These are phyloP conservation scores for Chalciporus piperatus DNA, from an alignment of 768 basidiomycete species.

Conservation along the genomic window DNA sequence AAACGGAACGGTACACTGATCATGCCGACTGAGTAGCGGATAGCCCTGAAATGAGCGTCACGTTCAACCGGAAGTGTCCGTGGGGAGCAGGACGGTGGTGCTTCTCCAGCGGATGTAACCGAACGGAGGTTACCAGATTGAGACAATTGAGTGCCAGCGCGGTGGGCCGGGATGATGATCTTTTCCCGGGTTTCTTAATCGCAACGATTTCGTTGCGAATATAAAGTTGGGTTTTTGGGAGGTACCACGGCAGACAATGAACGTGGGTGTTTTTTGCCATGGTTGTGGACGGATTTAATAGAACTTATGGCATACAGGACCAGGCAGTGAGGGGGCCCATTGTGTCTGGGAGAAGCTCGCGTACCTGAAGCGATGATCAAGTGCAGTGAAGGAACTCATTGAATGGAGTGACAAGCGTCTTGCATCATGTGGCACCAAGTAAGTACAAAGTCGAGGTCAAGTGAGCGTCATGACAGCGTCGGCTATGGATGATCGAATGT, in stretches of 20 bases:
- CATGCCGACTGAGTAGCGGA: conserved; percentile 1
- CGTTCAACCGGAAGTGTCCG: conserved; percentile 21
- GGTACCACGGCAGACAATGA: not conserved
- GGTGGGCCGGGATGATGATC: conserved; percentile 6
- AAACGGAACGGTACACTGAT: not conserved
- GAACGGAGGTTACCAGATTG: conserved; percentile 26
- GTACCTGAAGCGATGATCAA: conserved; percentile 17
- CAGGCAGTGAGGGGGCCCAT: not conserved
- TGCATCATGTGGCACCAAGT: not conserved
- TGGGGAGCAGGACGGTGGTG: conserved; percentile 13
- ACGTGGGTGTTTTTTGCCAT: not conserved
- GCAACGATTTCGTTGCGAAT: not conserved
- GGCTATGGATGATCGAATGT: too few relatives aligned
- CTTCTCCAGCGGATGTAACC: conserved; percentile 22
- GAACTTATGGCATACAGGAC: not conserved
- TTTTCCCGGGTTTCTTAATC: conserved; percentile 8
- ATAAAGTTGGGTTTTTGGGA: not conserved
- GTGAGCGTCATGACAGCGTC: not conserved
- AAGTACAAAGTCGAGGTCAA: not conserved
- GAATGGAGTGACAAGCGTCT: not conserved
- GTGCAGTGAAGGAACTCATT: not conserved
- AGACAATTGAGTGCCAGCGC: conserved; percentile 13
- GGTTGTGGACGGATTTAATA: not conserved
- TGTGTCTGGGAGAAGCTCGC: not conserved
- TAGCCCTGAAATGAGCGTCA: conserved; percentile 11